Evolutionary conservation across 106 monocot genomes (phyloP).

Genomic region (Acanthochlamys bracteata): DNA sequence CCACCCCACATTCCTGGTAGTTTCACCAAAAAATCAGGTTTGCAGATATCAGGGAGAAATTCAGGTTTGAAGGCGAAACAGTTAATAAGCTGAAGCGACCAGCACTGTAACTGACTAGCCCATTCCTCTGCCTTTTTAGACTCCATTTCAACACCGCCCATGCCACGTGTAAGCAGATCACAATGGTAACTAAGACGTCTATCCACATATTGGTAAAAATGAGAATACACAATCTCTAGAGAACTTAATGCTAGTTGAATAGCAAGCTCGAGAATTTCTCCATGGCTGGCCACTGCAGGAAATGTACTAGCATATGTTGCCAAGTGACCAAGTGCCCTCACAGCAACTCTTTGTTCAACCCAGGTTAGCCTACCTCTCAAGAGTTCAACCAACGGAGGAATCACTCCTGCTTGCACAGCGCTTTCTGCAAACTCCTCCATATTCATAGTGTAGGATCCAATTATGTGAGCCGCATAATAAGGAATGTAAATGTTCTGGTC

Average conservation of each 20-base stretch:
- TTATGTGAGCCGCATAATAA: slow-evolving; percentile 97
- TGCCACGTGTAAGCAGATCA: slow-evolving; percentile 95
- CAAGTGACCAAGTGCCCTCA: slow-evolving; percentile 89
- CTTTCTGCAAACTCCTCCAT: slow-evolving; percentile 92
- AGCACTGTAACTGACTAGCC: slow-evolving; percentile 99
- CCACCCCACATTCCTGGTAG: slow-evolving; percentile 98
- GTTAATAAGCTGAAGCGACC: slow-evolving; percentile 98
- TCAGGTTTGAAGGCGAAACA: slow-evolving; percentile 99
- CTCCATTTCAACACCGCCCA: slow-evolving; percentile 98
- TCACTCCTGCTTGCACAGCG: slow-evolving; percentile 83
- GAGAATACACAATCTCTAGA: slow-evolving; percentile 92
- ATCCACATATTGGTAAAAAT: slow-evolving; percentile 82
- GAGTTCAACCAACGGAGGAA: slow-evolving; percentile 89
- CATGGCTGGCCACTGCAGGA: slow-evolving; percentile 70
- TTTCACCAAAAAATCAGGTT: slow-evolving; percentile 61
- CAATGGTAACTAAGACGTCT: slow-evolving; percentile 84
- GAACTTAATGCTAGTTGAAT: slow-evolving; percentile 86
- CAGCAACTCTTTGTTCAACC: slow-evolving; percentile 97
- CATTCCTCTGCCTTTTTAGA: slow-evolving; percentile 98
- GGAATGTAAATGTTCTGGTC: slow-evolving; percentile 98
- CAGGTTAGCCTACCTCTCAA: slow-evolving; percentile 92
- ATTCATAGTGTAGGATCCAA: slow-evolving; percentile 99
- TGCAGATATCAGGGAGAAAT: slow-evolving; percentile 90
- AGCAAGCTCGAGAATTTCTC: slow-evolving; percentile 84
- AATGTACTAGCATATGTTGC: slow-evolving; percentile 90